Evolutionary conservation across 805 yeast species (phyloP), one percentile per base, ranked within the genome.

Genomic region (Monosporozyma servazzii): DNA sequence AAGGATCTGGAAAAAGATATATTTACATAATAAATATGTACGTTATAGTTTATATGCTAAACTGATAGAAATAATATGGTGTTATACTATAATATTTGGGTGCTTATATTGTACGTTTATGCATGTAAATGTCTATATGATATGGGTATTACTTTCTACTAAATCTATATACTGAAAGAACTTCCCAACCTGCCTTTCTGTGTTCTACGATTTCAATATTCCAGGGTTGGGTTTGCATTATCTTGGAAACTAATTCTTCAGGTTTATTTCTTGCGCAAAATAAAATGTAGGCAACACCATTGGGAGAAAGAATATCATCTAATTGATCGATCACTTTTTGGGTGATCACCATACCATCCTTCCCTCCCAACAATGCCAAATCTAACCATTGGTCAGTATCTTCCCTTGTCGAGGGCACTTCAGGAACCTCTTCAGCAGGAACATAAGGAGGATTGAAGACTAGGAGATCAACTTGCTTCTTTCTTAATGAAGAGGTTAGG

Each of bases 391-490:
- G 71, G 30, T 75, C 74, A 18, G 78, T 81, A 9, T 74, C 77
- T 3, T 72, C 74, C 0, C 56, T 58, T 0, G 59, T 44, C 0
- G 52, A 53, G 0, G 93, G 93, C 1, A 77, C 57, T 0, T 56
- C 61, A 0, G 98, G 97, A 0, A 88, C 85, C 0, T 61, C 62
- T 53, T 82, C 89, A 1, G 91, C 87, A 0, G 99, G 99, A 1
- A 93, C 99, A 63, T 93, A 93, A 0, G 99, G 99, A 0, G 99
- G 99, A 62, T 93, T 93, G 69, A 93, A 93, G 0, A 93, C 73
- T 21, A 93, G 70, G 0, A 91, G 52, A 60, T 93, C 98, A 1
- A 89, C 75, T 4, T 69, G 48, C 2, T 73, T 58, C 0, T 62
- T 61, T 11, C 76, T 64, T 9, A 88, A 55, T 2, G 79, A 73